Evolutionary conservation across 2,329 filamentous ascomycete genomes (phyloP).

Genomic region (Kalmusia sp.): DNA sequence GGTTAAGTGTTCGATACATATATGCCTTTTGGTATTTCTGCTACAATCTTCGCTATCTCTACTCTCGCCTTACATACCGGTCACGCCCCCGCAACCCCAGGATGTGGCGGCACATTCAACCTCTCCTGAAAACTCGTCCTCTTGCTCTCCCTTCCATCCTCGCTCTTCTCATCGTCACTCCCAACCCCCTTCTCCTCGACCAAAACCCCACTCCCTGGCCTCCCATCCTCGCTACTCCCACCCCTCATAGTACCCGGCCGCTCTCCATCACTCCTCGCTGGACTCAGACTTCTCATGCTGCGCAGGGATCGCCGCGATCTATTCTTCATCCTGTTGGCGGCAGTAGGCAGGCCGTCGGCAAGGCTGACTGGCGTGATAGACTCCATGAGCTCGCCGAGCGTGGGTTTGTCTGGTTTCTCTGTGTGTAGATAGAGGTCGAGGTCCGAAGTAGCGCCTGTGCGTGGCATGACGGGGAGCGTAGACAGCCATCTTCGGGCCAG

Average conservation of each 20-base stretch:
- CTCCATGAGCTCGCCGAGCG: slow-evolving; percentile 42
- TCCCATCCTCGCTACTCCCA: slow-evolving; percentile 24
- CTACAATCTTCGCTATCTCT: too few species aligned
- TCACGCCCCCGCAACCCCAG: slow-evolving; percentile 11
- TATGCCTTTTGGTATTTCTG: too few species aligned
- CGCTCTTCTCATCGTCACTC: slow-evolving; percentile 46
- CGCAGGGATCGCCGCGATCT: slow-evolving; percentile 23
- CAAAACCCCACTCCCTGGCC: slow-evolving; percentile 47
- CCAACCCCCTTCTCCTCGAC: slow-evolving; percentile 46
- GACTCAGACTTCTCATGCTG: slow-evolving; percentile 41
- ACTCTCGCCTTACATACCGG: too few species aligned
- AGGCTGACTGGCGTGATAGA: slow-evolving; percentile 45
- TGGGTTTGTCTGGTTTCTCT: slow-evolving; percentile 24
- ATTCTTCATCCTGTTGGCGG: slow-evolving; percentile 33
- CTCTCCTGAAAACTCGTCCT: slow-evolving; percentile 17
- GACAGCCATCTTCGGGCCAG: slow-evolving; percentile 52
- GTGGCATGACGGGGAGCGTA: slow-evolving; percentile 37
- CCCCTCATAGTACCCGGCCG: neutral
- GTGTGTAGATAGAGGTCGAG: neutral
- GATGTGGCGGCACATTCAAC: slow-evolving; percentile 24
- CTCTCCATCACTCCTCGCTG: slow-evolving; percentile 32
- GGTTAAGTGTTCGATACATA: too few species aligned
- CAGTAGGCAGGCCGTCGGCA: slow-evolving; percentile 46
- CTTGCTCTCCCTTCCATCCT: slow-evolving; percentile 22
- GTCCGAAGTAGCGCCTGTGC: slow-evolving; percentile 7